Evolutionary conservation across 2,329 filamentous ascomycete species (phyloP), one percentile per base, ranked within the genome.

Genomic region (Metarhizium anisopliae): DNA sequence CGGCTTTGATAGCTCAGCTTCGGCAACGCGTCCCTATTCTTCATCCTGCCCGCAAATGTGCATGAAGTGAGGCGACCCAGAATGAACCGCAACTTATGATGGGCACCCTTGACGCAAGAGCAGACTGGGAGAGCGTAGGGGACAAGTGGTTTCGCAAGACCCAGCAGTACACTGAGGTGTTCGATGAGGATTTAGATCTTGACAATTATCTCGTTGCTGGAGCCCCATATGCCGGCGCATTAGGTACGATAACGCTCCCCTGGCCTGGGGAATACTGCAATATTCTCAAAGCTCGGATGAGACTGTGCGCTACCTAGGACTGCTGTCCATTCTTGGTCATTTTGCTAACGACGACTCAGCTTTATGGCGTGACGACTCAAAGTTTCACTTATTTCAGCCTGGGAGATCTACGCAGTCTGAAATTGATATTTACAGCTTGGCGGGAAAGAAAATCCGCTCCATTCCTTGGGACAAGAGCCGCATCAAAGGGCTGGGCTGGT

Each of bases 101-200:
- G 81, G 81, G 83, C 64, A 72, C 74, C 61, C 73, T 79, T 66
- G 79, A 82, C 72, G 80, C 92, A 66, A 90, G 90, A 64, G 88
- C 90, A 65, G 90, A 93, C 72, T 99, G 94, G 94, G 91, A 96
- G 77, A 88, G 84, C 72, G 84, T 97, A 62, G 94, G 90, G 68
- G 89, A 95, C 72, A 87, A 84, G 66, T 97, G 95, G 79, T 99
- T 97, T 76, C 89, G 93, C 70, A 96, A 95, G 77, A 86, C 89
- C 56, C 89, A 93, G 72, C 83, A 96, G 59, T 99, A 97, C 77
- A 92, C 91, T 59, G 88, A 86, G 62, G 83, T 97, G 61, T 99
- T 97, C 71, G 91, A 96, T 72, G 83, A 89, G 68, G 91, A 96
- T 68, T 79, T 96, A 59, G 92, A 99, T 74, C 82, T 99, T 63